A percentile compares a stretch with the other conserved stretches of the same genome.
These are phyloP conservation scores for Eutypella sp. DNA, from an alignment of 2,329 filamentous ascomycete genomes.

Conservation along the genomic window DNA sequence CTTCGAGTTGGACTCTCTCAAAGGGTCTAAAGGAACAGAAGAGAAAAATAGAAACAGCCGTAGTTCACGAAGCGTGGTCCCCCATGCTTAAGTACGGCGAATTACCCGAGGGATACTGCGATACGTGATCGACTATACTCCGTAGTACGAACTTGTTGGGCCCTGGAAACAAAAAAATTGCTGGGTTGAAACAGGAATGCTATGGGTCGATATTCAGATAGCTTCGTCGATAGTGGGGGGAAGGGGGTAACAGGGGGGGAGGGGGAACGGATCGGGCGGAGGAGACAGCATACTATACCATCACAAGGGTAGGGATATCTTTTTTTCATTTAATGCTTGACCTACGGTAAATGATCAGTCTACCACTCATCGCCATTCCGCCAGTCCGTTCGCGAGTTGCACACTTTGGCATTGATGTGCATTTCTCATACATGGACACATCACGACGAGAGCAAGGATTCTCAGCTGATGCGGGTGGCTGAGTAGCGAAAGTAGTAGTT, in stretches of 20 bases:
- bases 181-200: constrained; percentile 1
- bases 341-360: not conserved
- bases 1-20: constrained; percentile 15
- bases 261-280: no score
- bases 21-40: constrained; percentile 14
- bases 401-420: not conserved
- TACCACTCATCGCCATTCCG: no score
- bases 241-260: no score
- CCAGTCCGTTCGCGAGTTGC: not conserved
- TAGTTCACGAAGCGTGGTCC: constrained; percentile 16
- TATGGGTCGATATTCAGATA: not conserved
- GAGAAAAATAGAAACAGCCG: constrained; percentile 8
- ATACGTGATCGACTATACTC: not conserved
- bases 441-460: not conserved
- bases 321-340: no score
- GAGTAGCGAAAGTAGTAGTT: not conserved
- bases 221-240: not conserved
- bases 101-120: not conserved
- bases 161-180: not conserved
- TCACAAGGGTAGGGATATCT: no score
- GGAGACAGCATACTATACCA: no score
- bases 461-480: not conserved
- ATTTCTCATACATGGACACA: not conserved
- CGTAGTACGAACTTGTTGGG: no score
- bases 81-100: constrained; percentile 6